phyloP scores from a whole-genome alignment of 2,329 filamentous ascomycete genomes.

The Trichoderma citrinoviride region DNA sequence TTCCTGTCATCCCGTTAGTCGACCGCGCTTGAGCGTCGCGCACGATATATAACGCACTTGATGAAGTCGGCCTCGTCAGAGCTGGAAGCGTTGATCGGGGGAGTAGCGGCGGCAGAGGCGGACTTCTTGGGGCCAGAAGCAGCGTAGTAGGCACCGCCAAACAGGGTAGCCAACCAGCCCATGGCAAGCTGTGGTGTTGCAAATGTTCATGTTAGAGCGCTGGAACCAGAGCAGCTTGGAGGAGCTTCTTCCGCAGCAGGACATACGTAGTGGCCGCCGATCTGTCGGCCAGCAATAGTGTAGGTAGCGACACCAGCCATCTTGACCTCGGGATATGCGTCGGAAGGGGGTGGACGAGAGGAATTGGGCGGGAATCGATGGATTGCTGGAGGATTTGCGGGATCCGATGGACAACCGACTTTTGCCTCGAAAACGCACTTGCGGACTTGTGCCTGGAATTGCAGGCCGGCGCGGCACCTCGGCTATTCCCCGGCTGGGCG shows the following conservation, averaged over 20 bases:
- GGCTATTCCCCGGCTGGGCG: conserved; percentile 32
- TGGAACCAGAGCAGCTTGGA: not conserved
- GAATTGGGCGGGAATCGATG: conserved; percentile 10
- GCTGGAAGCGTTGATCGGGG: conserved; percentile 61
- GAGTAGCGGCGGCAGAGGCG: conserved; percentile 45
- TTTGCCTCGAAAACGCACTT: conserved; percentile 17
- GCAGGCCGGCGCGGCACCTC: conserved; percentile 28
- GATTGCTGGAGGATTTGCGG: conserved; percentile 8
- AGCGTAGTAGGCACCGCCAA: conserved; percentile 47
- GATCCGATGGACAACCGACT: conserved; percentile 22
- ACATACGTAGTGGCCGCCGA: conserved; percentile 62
- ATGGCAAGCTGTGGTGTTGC: conserved; percentile 51
- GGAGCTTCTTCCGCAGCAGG: conserved; percentile 23
- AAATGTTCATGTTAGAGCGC: conserved; percentile 25
- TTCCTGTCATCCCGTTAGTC: conserved; percentile 36
- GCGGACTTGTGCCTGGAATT: conserved; percentile 34
- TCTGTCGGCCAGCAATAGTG: conserved; percentile 56
- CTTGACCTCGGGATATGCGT: conserved; percentile 26
- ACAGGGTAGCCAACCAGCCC: conserved; percentile 51
- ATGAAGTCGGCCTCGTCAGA: conserved; percentile 64
- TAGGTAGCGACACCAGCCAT: conserved; percentile 47
- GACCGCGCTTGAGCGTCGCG: conserved; percentile 4
- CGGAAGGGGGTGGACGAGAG: conserved; percentile 2
- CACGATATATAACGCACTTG: conserved; percentile 49
- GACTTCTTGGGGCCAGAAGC: conserved; percentile 45